A percentile compares a stretch with the other conserved stretches of the same genome.
phyloP scores from a whole-genome alignment of 164 flowering plant genomes.

The Hamamelis virginiana region DNA sequence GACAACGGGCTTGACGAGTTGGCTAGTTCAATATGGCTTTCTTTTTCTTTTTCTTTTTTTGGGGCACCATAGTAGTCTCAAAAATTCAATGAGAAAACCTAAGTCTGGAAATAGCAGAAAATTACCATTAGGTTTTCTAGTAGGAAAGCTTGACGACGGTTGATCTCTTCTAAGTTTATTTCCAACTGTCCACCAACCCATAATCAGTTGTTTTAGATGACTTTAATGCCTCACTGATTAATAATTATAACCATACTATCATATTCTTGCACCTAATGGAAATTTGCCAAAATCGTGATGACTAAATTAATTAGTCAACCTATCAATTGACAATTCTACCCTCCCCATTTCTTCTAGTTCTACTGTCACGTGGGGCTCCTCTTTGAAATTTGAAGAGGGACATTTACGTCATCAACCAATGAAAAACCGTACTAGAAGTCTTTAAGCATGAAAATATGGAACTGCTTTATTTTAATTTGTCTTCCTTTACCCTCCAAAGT shows the following conservation, averaged over 20 bases:
- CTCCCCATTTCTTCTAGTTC: background rate
- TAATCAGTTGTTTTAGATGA: background rate
- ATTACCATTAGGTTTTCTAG: background rate
- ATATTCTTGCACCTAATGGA: background rate
- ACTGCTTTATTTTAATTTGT: background rate
- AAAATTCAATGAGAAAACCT: no score
- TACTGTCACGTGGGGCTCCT: background rate
- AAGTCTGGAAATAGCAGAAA: background rate
- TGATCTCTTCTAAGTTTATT: background rate
- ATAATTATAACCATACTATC: background rate
- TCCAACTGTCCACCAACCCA: background rate
- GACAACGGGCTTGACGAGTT: no score
- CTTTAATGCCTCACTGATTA: background rate
- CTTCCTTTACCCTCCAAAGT: background rate
- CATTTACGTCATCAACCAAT: background rate
- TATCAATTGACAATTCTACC: background rate
- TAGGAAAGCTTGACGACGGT: background rate
- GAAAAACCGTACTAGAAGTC: background rate
- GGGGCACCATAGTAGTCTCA: no score
- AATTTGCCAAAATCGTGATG: background rate
- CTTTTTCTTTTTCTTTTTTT: no score
- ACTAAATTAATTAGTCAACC: background rate
- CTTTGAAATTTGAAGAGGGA: background rate
- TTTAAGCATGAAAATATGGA: background rate
- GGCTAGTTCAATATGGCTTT: no score